These are phyloP conservation scores for Verticillium zaregamsianum DNA, from an alignment of 2,329 filamentous ascomycete genomes.

Conservation along the genomic window DNA sequence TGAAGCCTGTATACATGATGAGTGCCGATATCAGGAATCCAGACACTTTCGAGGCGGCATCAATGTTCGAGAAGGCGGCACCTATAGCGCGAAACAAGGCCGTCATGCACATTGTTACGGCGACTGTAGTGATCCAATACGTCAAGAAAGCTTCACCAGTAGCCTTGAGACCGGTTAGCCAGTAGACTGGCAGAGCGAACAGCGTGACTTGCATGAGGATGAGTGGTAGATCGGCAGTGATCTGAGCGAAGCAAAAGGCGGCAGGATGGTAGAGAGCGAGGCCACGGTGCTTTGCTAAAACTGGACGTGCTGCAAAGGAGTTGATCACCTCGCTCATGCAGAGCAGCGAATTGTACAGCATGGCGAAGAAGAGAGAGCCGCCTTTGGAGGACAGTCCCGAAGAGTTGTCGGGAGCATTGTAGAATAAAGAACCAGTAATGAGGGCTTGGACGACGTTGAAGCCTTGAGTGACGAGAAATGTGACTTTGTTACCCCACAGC, in stretches of 20 bases:
- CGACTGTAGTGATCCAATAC: conserved; percentile 51
- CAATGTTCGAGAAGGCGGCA: conserved; percentile 51
- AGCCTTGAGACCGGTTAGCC: conserved; percentile 54
- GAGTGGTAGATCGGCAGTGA: conserved; percentile 51
- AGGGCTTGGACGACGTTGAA: conserved; percentile 56
- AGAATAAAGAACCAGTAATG: conserved; percentile 64
- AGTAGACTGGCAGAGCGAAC: conserved; percentile 59
- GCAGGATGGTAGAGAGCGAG: conserved; percentile 58
- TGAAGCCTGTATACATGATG: conserved; percentile 60
- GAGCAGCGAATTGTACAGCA: conserved; percentile 58
- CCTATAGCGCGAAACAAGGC: conserved; percentile 53
- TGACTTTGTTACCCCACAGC: conserved; percentile 59
- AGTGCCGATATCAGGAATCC: conserved; percentile 45
- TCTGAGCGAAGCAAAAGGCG: conserved; percentile 54
- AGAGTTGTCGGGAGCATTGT: conserved; percentile 54
- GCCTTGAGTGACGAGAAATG: conserved; percentile 58
- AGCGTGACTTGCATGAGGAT: conserved; percentile 52
- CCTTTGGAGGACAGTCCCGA: conserved; percentile 60
- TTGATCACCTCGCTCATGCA: conserved; percentile 64
- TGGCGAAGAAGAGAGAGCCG: conserved; percentile 60
- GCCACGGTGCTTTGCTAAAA: conserved; percentile 53
- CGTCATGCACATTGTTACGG: conserved; percentile 52
- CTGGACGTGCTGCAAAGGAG: conserved; percentile 57
- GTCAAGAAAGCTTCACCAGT: conserved; percentile 56
- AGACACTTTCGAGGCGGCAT: conserved; percentile 54